These are phyloP conservation scores for Neurospora africana DNA, from an alignment of 495 filamentous ascomycete genomes.

Conservation along the genomic window DNA sequence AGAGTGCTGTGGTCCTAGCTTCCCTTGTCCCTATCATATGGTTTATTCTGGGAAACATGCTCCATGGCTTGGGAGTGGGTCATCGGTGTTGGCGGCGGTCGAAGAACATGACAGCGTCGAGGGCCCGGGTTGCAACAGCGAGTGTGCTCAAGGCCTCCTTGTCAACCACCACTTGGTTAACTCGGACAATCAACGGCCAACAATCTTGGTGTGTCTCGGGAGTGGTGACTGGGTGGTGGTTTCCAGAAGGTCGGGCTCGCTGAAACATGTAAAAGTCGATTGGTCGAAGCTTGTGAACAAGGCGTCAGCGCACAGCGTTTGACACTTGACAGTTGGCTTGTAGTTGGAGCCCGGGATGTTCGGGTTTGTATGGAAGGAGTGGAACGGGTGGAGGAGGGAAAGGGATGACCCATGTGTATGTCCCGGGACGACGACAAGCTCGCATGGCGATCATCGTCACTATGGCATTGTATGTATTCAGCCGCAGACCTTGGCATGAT, in stretches of 20 bases:
- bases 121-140: not conserved
- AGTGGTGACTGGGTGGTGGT: not conserved
- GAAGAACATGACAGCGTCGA: not conserved
- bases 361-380: not conserved
- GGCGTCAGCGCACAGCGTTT: not conserved
- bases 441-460: not conserved
- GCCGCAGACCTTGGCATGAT: not conserved
- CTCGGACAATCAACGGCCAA: not conserved
- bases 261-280: not conserved
- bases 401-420: not conserved
- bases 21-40: not conserved
- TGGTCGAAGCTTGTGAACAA: not conserved
- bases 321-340: not conserved
- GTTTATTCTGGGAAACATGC: not conserved
- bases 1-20: not conserved
- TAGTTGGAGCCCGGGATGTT: not conserved
- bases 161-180: not conserved
- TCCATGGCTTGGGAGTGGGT: not conserved
- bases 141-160: not conserved
- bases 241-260: not conserved
- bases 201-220: not conserved
- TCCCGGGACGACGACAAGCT: not conserved
- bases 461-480: not conserved
- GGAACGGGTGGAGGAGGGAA: not conserved
- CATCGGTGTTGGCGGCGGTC: not conserved